Base-by-base conservation (phyloP, 2,329 filamentous ascomycete species). In the Aspergillus aculeatus region DNA sequence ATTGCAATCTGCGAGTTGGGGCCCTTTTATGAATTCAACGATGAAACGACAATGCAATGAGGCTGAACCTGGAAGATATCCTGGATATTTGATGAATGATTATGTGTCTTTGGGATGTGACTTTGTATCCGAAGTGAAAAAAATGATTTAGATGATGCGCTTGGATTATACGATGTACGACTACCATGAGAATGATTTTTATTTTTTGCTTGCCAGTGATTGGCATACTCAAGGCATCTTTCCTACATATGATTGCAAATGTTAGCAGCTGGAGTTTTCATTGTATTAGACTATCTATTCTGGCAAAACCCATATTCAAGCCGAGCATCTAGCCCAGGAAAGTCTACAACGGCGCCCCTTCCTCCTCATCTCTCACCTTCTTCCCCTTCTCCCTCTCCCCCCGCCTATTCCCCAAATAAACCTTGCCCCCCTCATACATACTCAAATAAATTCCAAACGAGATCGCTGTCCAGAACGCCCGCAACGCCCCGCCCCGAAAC, bases 401-500 rank as follows among this genome's bases (percentile, higher is more conserved):
- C 54, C 72, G 66, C 47, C 69, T 65, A 53, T 71, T 72, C 66
- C 78, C 76, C 23, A 80, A 62, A 81, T 85, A 91, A 44, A 84
- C 79, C 70, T 91, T 87, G 10, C 90, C 89, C 64, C 87, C 88
- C 74, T 96, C 92, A 76, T 96, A 96, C 48, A 90, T 89, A 24
- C 91, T 91, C 47, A 96, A 78, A 80, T 96, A 96, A 58, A 96
- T 77, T 3, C 92, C 92, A 71, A 89, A 89, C 0, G 92, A 91
- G 5, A 96, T 65, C 56, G 91, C 88, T 14, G 92, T 95, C 92
- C 92, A 96, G 1, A 84, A 84, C 9, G 84, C 86, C 61, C 93
- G 84, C 65, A 96, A 78, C 35, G 84, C 78, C 2, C 87, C 91
- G 6, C 93, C 93, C 35, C 71, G 71, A 74, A 95, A 96, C 41